Base-by-base conservation (phyloP, 2,329 filamentous ascomycete genomes). In the Neofusicoccum cordaticola region DNA sequence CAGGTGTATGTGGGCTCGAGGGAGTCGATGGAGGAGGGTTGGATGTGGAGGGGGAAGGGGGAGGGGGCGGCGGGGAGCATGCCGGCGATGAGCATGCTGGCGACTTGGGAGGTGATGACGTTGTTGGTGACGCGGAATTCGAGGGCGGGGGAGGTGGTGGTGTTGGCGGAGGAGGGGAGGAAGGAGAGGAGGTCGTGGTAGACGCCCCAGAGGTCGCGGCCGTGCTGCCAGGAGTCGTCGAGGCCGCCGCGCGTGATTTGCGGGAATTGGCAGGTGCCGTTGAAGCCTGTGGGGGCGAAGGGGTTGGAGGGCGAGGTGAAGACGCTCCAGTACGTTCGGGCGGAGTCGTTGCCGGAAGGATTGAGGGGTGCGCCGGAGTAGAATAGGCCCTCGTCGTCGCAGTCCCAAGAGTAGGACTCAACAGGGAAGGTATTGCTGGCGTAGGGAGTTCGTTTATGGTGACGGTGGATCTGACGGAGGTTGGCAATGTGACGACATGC, bases 361-460 rank as follows among this genome's bases (percentile, higher is more conserved):
- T 77, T 73, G 45, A 87, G 78, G 17, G 87, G 85, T 66, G 87
- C 78, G 11, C 86, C 88, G 68, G 89, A 91, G 75, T 88, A 88
- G 76, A 87, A 92, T 1, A 93, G 82, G 0, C 84, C 88, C 69
- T 88, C 82, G 67, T 92, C 87, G 64, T 86, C 80, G 74, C 91
- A 95, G 72, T 89, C 77, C 91, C 91, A 95, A 17, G 80, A 78
- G 72, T 91, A 90, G 0, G 85, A 79, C 73, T 95, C 92, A 0
- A 85, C 79, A 0, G 91, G 91, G 70, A 95, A 94, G 0, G 87
- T 86, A 73, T 95, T 96, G 62, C 84, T 82, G 1, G 89, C 85
- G 73, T 95, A 95, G 0, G 91, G 91, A 0, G 91, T 95, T 22
- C 92, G 86, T 74, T 95, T 95, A 77, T 95, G 91, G 73, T 95